Percentiles rank a stretch among this genome's conserved stretches.
Evolutionary conservation across 352 stramenopile genomes (phyloP).

Genomic region (Pythium guiyangense): DNA sequence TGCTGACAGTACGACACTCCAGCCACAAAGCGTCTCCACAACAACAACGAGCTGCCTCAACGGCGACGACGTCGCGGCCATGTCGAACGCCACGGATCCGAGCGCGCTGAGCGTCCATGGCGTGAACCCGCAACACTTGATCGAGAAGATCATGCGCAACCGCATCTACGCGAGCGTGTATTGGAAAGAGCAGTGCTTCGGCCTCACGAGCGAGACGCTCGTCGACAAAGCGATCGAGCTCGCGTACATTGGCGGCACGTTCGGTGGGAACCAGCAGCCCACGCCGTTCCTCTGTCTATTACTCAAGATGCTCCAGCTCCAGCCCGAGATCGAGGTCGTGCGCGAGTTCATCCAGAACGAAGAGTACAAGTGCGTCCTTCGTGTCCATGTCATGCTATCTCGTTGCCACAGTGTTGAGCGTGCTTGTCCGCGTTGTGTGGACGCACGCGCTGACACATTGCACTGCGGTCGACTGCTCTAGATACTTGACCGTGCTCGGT

Average conservation of each 20-base stretch:
- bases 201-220: slow-evolving; percentile 93
- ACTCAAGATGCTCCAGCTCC: slow-evolving; percentile 98
- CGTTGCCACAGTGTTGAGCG: too few relatives aligned
- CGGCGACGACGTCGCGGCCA: too few relatives aligned
- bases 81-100: slow-evolving; percentile 90
- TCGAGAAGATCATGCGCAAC: slow-evolving; percentile 98
- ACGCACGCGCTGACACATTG: too few relatives aligned
- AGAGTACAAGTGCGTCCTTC: slow-evolving; percentile 95
- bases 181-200: slow-evolving; percentile 99
- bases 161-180: slow-evolving; percentile 94
- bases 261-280: slow-evolving; percentile 93
- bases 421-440: too few relatives aligned
- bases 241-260: slow-evolving; percentile 90
- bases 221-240: slow-evolving; percentile 96
- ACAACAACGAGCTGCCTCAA: not conserved
- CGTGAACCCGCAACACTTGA: slow-evolving; percentile 96
- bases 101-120: slow-evolving; percentile 91
- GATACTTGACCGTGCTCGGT: slow-evolving; percentile 93
- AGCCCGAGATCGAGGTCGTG: slow-evolving; percentile 95
- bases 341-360: slow-evolving; percentile 94
- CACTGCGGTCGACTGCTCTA: slow-evolving; percentile 4
- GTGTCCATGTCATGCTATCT: not conserved
- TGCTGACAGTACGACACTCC: too few relatives aligned
- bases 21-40: slow-evolving; percentile 1
- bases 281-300: slow-evolving; percentile 97